These are phyloP conservation scores for Dianthus caryophyllus DNA, from an alignment of 148 eudicot genomes.

Conservation along the genomic window DNA sequence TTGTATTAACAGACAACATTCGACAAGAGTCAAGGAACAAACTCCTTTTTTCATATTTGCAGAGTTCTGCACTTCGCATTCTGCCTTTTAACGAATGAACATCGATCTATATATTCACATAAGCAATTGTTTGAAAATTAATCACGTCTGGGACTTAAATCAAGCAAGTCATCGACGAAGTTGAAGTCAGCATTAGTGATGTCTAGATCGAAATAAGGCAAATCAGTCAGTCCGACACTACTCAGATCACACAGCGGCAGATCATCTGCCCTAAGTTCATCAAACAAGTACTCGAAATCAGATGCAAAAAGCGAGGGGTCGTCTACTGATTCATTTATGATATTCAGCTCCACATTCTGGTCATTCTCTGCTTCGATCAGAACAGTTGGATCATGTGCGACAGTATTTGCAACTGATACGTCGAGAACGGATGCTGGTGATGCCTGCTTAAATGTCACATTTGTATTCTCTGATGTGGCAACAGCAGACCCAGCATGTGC, in stretches of 20 bases:
- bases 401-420: conserved; percentile 14
- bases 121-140: background rate
- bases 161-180: conserved; percentile 29
- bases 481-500: background rate
- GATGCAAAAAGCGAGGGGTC: background rate
- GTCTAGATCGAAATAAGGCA: conserved; percentile 19
- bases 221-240: conserved; percentile 7
- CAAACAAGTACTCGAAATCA: conserved; percentile 17
- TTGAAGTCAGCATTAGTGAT: conserved; percentile 24
- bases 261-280: conserved; percentile 17
- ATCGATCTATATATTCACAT: background rate
- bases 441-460: conserved; percentile 14
- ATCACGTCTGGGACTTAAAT: conserved; percentile 6
- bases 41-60: background rate
- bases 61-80: background rate
- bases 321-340: background rate
- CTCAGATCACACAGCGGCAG: conserved; percentile 22
- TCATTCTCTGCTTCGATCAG: background rate
- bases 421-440: conserved; percentile 56
- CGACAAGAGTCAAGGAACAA: background rate
- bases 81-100: background rate
- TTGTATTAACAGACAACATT: background rate
- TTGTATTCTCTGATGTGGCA: conserved; percentile 19
- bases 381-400: conserved; percentile 2
- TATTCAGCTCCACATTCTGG: background rate